A percentile compares a stretch with the other conserved stretches of the same genome.
These are phyloP conservation scores for Hypholoma sublateritium DNA, from an alignment of 768 basidiomycete genomes.

Conservation along the genomic window DNA sequence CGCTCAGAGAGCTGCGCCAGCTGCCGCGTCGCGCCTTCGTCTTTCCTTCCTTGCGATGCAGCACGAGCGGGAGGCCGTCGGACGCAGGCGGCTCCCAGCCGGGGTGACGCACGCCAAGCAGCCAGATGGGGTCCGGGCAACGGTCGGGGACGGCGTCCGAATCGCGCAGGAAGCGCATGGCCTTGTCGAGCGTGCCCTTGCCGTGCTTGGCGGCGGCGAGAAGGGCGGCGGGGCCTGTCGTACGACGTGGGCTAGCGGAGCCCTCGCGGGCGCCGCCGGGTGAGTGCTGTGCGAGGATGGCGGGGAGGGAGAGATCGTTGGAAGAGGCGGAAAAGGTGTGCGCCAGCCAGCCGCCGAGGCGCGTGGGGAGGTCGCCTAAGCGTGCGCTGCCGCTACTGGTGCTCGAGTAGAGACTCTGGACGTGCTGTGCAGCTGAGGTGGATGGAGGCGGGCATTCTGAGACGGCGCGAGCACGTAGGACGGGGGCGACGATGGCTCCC, in stretches of 20 bases:
- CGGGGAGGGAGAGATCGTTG: slow-evolving; percentile 68
- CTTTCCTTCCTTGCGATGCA: not conserved
- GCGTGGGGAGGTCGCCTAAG: slow-evolving; percentile 35
- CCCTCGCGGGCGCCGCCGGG: not conserved
- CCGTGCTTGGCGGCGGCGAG: slow-evolving; percentile 72
- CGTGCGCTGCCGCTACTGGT: not conserved
- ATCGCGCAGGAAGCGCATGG: slow-evolving; percentile 86
- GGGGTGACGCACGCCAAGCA: slow-evolving; percentile 80
- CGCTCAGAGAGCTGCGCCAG: not conserved
- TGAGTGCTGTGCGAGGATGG: slow-evolving; percentile 47
- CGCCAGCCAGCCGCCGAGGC: slow-evolving; percentile 79
- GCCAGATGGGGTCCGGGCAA: slow-evolving; percentile 83
- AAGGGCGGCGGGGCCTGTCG: slow-evolving; percentile 39
- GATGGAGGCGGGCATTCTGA: too few species aligned
- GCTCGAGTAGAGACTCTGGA: too few species aligned
- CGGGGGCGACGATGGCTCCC: too few species aligned
- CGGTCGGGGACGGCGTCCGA: slow-evolving; percentile 84
- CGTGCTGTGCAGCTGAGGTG: too few species aligned
- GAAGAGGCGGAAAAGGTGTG: slow-evolving; percentile 74
- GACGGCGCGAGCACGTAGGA: too few species aligned
- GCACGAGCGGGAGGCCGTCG: not conserved
- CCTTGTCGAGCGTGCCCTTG: slow-evolving; percentile 58
- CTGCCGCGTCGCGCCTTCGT: not conserved
- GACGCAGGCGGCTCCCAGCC: slow-evolving; percentile 57
- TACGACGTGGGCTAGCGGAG: slow-evolving; percentile 20